Evolutionary conservation across 306 rosid genomes (phyloP).

Genomic region (Malus sylvestris): DNA sequence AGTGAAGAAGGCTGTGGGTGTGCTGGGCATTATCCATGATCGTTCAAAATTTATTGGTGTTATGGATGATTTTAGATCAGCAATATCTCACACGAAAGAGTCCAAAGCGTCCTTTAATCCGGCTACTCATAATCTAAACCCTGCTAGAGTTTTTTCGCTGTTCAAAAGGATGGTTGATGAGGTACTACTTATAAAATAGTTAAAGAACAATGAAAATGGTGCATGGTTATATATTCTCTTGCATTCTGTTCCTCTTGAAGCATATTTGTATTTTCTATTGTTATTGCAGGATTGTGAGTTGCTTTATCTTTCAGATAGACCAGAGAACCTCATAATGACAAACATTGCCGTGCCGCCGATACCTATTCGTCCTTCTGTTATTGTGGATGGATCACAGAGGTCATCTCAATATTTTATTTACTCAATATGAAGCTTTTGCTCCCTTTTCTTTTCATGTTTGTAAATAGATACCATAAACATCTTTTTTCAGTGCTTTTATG

Average conservation of each 20-base stretch:
- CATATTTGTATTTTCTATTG: conserved; percentile 4
- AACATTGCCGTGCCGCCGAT: conserved; percentile 79
- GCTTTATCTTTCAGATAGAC: conserved; percentile 66
- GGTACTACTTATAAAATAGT: conserved; percentile 31
- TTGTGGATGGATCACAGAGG: conserved; percentile 75
- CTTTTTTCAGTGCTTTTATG: neutral
- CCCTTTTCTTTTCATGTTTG: neutral
- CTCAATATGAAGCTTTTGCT: conserved; percentile 4
- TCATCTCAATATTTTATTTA: conserved; percentile 19
- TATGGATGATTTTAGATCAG: conserved; percentile 45
- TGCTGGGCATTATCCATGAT: conserved; percentile 49
- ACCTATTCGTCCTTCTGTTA: conserved; percentile 85
- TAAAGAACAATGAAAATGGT: neutral
- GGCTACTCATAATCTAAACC: conserved; percentile 40
- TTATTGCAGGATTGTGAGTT: conserved; percentile 75
- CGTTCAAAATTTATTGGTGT: conserved; percentile 43
- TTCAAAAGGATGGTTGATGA: conserved; percentile 62
- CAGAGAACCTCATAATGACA: conserved; percentile 69
- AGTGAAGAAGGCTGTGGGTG: conserved; percentile 49
- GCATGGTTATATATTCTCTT: conserved; percentile 11
- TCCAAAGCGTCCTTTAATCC: conserved; percentile 25
- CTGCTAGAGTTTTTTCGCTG: conserved; percentile 51
- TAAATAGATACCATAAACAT: neutral
- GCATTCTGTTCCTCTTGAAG: conserved; percentile 14
- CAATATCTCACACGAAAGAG: conserved; percentile 47